Percentiles rank a stretch among this genome's conserved stretches.
Conservation (phyloP, 495 filamentous ascomycete genomes). For the Tuber magnatum region DNA sequence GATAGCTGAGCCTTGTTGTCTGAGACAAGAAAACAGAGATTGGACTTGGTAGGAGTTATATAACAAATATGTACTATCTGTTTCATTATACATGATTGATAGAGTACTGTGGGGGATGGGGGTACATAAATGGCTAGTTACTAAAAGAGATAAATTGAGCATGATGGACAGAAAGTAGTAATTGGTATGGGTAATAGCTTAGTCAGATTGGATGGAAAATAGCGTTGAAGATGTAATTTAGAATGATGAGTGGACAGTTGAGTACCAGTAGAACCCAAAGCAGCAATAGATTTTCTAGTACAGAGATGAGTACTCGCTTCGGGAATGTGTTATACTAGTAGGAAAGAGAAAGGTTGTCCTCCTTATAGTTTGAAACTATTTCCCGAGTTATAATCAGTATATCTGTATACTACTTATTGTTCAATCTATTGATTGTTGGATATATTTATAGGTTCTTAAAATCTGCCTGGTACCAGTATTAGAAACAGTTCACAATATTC, state of each 20-base stretch:
- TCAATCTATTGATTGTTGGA: too few species aligned
- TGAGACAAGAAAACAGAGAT: not conserved
- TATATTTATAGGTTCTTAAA: too few species aligned
- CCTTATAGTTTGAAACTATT: constrained; percentile 21
- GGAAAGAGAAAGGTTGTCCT: constrained; percentile 9
- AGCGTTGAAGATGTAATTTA: constrained; percentile 23
- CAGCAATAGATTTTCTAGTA: constrained; percentile 17
- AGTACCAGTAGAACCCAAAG: not conserved
- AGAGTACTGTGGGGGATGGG: too few species aligned
- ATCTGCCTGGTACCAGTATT: too few species aligned
- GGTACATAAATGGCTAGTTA: constrained; percentile 3
- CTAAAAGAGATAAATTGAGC: not conserved
- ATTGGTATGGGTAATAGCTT: not conserved
- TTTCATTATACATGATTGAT: too few species aligned
- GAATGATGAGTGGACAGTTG: constrained; percentile 28
- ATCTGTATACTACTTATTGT: too few species aligned
- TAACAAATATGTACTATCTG: too few species aligned
- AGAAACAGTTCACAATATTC: too few species aligned
- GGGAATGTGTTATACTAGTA: constrained; percentile 11
- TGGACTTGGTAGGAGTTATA: too few species aligned
- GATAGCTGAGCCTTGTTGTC: not conserved
- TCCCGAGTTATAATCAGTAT: constrained; percentile 7
- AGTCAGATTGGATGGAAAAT: not conserved
- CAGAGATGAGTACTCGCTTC: constrained; percentile 9
- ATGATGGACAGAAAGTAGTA: not conserved